These are phyloP conservation scores for Bertia moriformis DNA, from an alignment of 2,329 filamentous ascomycete species.

Conservation along the genomic window DNA sequence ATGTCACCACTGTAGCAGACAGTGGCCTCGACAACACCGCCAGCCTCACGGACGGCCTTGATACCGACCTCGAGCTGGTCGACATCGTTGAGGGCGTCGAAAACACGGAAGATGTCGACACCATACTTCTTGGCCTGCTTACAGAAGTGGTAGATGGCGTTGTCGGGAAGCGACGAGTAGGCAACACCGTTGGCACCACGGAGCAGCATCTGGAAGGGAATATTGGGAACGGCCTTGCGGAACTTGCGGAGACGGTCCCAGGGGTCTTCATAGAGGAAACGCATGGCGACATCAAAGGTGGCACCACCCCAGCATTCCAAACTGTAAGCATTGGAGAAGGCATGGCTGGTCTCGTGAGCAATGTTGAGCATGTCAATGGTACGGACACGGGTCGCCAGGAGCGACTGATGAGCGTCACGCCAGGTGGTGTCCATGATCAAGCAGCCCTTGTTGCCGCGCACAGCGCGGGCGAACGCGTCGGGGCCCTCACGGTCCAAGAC, in stretches of 20 bases:
- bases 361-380: conserved; percentile 93
- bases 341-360: conserved; percentile 88
- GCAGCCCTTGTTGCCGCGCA: conserved; percentile 85
- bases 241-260: conserved; percentile 95
- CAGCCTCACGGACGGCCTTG: conserved; percentile 92
- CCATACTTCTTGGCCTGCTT: conserved; percentile 97
- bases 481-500: conserved; percentile 79
- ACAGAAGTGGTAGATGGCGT: conserved; percentile 95
- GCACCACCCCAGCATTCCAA: conserved; percentile 98
- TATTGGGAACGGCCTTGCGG: conserved; percentile 91
- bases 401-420: conserved; percentile 96
- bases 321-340: conserved; percentile 79
- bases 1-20: conserved; percentile 66
- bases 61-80: conserved; percentile 93
- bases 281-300: conserved; percentile 96
- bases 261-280: conserved; percentile 96
- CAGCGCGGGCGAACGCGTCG: conserved; percentile 82
- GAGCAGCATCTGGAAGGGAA: conserved; percentile 98
- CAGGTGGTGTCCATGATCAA: conserved; percentile 98
- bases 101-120: conserved; percentile 97
- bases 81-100: conserved; percentile 91
- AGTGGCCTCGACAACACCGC: conserved; percentile 83
- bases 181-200: conserved; percentile 96
- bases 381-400: conserved; percentile 86
- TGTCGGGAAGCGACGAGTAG: conserved; percentile 90